Conservation (phyloP, 371 early-diverging fungal species). For the Synchytrium microbalum region DNA sequence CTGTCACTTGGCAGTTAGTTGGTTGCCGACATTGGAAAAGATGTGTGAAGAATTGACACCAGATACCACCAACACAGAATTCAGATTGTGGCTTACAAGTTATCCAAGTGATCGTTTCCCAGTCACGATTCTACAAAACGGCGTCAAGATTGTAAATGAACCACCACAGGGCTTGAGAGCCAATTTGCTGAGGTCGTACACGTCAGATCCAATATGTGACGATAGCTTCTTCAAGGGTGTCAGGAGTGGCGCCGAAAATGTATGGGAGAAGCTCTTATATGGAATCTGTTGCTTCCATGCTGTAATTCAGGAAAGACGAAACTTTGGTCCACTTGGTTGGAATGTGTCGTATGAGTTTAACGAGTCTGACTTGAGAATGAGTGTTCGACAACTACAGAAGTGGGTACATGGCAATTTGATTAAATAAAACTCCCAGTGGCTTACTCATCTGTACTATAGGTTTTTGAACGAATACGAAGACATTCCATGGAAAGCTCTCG, state of each 20-base stretch:
- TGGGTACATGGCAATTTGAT: slow-evolving; percentile 9
- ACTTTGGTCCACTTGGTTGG: slow-evolving; percentile 57
- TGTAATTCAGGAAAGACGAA: slow-evolving; percentile 49
- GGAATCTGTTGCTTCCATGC: slow-evolving; percentile 55
- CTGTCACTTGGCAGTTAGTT: slow-evolving; percentile 50
- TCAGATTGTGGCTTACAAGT: slow-evolving; percentile 48
- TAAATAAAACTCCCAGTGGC: too few relatives aligned
- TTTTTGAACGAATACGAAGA: slow-evolving; percentile 50
- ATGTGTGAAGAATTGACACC: slow-evolving; percentile 50
- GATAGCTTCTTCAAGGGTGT: slow-evolving; percentile 40
- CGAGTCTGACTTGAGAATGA: slow-evolving; percentile 47
- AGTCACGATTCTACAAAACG: slow-evolving; percentile 49
- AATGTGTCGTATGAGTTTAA: slow-evolving; percentile 57
- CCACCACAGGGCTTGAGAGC: slow-evolving; percentile 49
- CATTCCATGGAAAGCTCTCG: slow-evolving; percentile 47
- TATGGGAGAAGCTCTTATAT: slow-evolving; percentile 48
- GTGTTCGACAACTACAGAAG: slow-evolving; percentile 48
- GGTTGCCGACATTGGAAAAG: slow-evolving; percentile 50
- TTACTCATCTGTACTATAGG: too few relatives aligned
- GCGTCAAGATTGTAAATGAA: slow-evolving; percentile 56
- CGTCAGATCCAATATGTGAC: slow-evolving; percentile 49
- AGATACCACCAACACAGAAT: slow-evolving; percentile 41
- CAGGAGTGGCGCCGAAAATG: slow-evolving; percentile 27
- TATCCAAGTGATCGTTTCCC: slow-evolving; percentile 52
- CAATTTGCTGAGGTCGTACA: slow-evolving; percentile 41